Evolutionary conservation across 306 rosid species (phyloP).

Genomic region (Alnus rubra): DNA sequence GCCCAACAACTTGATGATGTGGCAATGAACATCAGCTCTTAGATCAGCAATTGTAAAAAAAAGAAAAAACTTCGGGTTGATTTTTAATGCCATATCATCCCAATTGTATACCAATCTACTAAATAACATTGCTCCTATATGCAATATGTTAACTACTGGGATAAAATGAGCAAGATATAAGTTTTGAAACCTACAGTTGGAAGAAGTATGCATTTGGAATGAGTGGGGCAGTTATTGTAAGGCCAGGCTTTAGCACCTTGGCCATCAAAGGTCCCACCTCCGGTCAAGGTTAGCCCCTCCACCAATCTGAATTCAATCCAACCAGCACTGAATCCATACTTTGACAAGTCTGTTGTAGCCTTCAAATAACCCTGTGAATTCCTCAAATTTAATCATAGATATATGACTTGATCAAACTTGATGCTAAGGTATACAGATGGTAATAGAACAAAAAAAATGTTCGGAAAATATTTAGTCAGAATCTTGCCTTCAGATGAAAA

Average conservation of each 20-base stretch:
- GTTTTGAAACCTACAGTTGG: slow-evolving; percentile 39
- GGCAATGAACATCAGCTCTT: no score
- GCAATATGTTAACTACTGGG: not conserved
- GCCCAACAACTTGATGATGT: no score
- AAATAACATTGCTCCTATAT: no score
- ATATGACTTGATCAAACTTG: not conserved
- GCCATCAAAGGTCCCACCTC: slow-evolving; percentile 58
- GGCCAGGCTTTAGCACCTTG: slow-evolving; percentile 56
- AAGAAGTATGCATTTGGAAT: slow-evolving; percentile 49
- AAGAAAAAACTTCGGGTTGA: no score
- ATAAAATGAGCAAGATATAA: not conserved
- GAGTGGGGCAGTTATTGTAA: slow-evolving; percentile 40
- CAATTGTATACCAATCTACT: no score
- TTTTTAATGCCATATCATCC: no score
- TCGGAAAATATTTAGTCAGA: not conserved
- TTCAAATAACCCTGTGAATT: slow-evolving; percentile 48
- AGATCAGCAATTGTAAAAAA: no score
- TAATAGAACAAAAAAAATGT: not conserved
- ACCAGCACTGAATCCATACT: slow-evolving; percentile 39
- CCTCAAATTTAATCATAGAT: not conserved
- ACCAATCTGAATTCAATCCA: slow-evolving; percentile 44
- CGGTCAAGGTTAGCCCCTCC: slow-evolving; percentile 44
- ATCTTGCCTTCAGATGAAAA: slow-evolving; percentile 43
- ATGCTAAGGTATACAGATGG: not conserved
- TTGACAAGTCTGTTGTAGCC: slow-evolving; percentile 44